phyloP scores from a whole-genome alignment of 106 monocot genomes.

The Phalaenopsis equestris region DNA sequence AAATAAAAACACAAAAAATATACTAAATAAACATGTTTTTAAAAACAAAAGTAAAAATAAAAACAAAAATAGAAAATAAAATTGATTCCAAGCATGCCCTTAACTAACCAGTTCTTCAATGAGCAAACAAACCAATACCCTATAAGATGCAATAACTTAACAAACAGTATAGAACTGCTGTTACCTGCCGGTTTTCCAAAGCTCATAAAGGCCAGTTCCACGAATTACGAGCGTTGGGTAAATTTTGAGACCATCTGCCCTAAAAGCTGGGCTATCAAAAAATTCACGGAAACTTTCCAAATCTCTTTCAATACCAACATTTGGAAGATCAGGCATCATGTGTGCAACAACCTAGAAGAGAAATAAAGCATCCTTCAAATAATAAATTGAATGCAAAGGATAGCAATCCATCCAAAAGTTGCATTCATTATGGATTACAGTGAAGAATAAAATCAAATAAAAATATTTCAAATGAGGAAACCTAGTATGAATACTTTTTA shows the following conservation, averaged over 20 bases:
- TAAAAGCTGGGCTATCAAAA: constrained; percentile 87
- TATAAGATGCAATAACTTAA: background rate
- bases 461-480: too few relatives aligned
- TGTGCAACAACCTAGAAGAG: constrained; percentile 85
- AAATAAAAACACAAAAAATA: too few relatives aligned
- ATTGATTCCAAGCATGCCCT: background rate
- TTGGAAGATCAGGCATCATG: constrained; percentile 99
- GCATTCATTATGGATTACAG: too few relatives aligned
- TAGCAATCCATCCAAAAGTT: too few relatives aligned
- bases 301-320: constrained; percentile 99
- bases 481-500: too few relatives aligned
- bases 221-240: constrained; percentile 98
- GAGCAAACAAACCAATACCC: background rate
- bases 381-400: background rate
- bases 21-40: too few relatives aligned
- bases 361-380: background rate
- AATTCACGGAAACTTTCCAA: constrained; percentile 95
- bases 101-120: background rate
- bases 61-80: too few relatives aligned
- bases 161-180: background rate
- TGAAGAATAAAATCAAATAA: too few relatives aligned
- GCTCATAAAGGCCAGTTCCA: constrained; percentile 97
- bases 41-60: too few relatives aligned
- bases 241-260: constrained; percentile 98
- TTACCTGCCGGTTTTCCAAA: constrained; percentile 98